Evolutionary conservation across 2,329 filamentous ascomycete species (phyloP).

Genomic region (Ambrosiella beaveri): DNA sequence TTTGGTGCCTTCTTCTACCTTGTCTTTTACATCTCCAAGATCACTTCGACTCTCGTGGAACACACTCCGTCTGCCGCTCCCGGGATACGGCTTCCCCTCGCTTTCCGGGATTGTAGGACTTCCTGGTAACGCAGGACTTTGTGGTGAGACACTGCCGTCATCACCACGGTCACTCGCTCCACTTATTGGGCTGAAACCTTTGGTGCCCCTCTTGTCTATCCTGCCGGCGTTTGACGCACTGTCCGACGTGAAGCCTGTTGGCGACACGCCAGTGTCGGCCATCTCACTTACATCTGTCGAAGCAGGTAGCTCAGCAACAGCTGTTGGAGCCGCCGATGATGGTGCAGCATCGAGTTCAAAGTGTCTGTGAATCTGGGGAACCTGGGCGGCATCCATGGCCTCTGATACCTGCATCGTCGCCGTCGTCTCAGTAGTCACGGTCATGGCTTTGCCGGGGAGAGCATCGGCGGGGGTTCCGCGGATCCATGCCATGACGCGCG

Average conservation of each 20-base stretch:
- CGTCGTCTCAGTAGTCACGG: conserved; percentile 22
- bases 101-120: background rate
- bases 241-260: conserved; percentile 7
- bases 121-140: background rate
- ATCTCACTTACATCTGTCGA: conserved; percentile 29
- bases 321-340: background rate
- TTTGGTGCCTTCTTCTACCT: background rate
- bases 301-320: background rate
- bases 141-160: background rate
- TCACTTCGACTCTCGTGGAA: conserved; percentile 22
- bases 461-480: conserved; percentile 18
- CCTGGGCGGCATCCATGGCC: background rate
- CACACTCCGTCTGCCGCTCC: conserved; percentile 19
- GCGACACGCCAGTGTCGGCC: conserved; percentile 25
- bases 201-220: too few species aligned
- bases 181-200: too few species aligned
- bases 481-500: conserved; percentile 36
- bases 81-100: conserved; percentile 5
- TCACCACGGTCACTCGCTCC: too few species aligned
- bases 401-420: background rate
- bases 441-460: conserved; percentile 25
- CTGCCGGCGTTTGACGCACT: background rate
- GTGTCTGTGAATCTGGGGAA: background rate
- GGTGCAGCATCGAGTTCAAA: background rate
- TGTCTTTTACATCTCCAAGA: conserved; percentile 15